phyloP scores from a whole-genome alignment of 305 asterid species.

The Striga hermonthica region DNA sequence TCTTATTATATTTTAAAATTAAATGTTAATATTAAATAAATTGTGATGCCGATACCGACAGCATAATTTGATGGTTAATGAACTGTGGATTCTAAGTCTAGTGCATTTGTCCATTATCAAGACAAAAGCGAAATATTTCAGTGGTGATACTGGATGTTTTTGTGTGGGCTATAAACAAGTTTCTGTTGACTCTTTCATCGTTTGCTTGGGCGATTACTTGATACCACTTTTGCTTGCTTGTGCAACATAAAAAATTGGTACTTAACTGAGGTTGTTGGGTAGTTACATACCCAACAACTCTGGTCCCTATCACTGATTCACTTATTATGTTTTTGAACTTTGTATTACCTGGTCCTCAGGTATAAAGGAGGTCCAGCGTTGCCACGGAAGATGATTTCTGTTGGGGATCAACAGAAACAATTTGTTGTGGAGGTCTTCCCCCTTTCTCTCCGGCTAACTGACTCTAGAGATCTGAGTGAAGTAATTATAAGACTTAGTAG shows the following conservation, averaged over 20 bases:
- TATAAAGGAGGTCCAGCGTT: conserved; percentile 89
- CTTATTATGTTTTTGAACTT: conserved; percentile 24
- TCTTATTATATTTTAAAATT: no score
- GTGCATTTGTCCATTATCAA: conserved; percentile 11
- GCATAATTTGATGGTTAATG: conserved; percentile 8
- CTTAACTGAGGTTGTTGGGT: not conserved
- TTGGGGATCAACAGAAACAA: conserved; percentile 73
- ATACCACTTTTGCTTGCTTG: not conserved
- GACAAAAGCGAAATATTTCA: conserved; percentile 11
- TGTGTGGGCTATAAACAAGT: conserved; percentile 9
- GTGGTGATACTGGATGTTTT: not conserved
- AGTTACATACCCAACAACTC: not conserved
- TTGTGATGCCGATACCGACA: not conserved
- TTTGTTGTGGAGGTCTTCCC: conserved; percentile 78
- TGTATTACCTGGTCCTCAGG: conserved; percentile 43
- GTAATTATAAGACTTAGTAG: conserved; percentile 58
- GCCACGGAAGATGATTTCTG: conserved; percentile 74
- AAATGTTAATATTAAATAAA: not conserved
- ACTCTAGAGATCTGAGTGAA: conserved; percentile 65
- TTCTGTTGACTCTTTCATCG: not conserved
- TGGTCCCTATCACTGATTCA: not conserved
- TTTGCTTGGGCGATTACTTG: not conserved
- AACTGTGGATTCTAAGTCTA: not conserved
- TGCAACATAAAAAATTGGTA: not conserved
- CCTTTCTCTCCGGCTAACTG: conserved; percentile 63